Percentiles rank a stretch among this genome's conserved stretches.
Conservation (phyloP, 257 asterid genomes). For the Solanum corneliomulleri region DNA sequence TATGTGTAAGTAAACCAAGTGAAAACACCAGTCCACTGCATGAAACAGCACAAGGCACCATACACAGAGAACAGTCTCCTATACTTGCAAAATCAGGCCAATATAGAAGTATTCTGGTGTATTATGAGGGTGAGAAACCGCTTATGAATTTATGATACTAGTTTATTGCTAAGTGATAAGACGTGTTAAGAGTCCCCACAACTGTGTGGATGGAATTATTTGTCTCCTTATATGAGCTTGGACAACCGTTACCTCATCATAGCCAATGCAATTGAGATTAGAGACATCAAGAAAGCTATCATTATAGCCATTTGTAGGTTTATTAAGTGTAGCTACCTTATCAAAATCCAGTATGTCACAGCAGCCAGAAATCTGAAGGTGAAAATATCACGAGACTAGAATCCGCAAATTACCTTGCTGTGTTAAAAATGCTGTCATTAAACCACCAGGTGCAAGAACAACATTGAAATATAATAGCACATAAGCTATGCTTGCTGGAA, state of each 20-base stretch:
- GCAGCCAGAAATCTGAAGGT: neutral
- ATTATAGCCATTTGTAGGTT: neutral
- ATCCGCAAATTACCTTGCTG: conserved; percentile 51
- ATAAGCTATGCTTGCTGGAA: conserved; percentile 91
- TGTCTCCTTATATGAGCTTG: neutral
- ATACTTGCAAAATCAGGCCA: neutral
- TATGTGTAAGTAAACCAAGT: neutral
- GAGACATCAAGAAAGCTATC: neutral
- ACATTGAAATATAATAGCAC: conserved; percentile 79
- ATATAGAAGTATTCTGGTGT: neutral
- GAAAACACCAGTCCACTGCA: neutral
- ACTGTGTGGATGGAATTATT: neutral
- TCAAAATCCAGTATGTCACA: neutral
- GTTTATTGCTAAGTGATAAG: neutral
- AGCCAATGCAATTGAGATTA: neutral
- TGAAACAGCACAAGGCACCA: neutral
- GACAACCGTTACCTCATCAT: neutral
- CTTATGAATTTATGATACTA: neutral
- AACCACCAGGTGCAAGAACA: conserved; percentile 87
- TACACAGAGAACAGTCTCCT: neutral
- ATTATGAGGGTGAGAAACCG: neutral
- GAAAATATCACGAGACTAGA: conserved; percentile 5
- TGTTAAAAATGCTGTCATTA: conserved; percentile 95
- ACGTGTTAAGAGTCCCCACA: neutral
- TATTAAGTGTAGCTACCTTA: neutral